Evolutionary conservation across 2,329 filamentous ascomycete species (phyloP), one percentile per base, ranked within the genome.

Genomic region (Trichoderma hamatum): DNA sequence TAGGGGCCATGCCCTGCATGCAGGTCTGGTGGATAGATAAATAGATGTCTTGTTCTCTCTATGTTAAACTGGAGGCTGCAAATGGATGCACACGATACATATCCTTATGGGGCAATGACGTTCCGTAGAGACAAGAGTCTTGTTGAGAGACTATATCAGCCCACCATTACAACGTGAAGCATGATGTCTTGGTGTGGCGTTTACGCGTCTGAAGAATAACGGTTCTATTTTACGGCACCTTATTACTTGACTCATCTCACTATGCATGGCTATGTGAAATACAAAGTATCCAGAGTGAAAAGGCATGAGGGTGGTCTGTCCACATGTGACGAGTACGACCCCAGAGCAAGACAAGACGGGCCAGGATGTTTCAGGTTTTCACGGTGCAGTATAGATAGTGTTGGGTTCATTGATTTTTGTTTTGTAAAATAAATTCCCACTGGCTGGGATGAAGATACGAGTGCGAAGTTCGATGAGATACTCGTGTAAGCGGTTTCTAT

Each of bases 1-100:
- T 68, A 63, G 66, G 66, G 66, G 66, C 55, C 46, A 64, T 55
- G 66, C 66, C 66, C 66, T 68, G 49, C 59, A 63, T 63, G 49
- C 60, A 56, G 16, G 58, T 26, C 36, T 36, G 60, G 61, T 64
- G 61, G 61, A 64, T 55, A 55, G 61, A 28, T 64, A 49, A 49
- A 64, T 55, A 55, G 61, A 28, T 16, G 28, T 55, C n/a, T 54
- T 30, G 34, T n/a, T 55, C 24, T 1, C 19, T 11, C 21, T 26
- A 30, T 30, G 11, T 6, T n/a, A 39, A 52, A 28, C 7, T 36
- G 24, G 21, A 6, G 21, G n/a, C 49, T 51, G 43, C 46, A 13
- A 36, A 51, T 51, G 43, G 43, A 34, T 21, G 14, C 30, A 34
- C 21, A 36, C 10, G 60, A 39, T 30, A 16, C 26, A 51, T 34